Evolutionary conservation across 371 early-diverging fungal species (phyloP).

Genomic region (Mortierella sp.): DNA sequence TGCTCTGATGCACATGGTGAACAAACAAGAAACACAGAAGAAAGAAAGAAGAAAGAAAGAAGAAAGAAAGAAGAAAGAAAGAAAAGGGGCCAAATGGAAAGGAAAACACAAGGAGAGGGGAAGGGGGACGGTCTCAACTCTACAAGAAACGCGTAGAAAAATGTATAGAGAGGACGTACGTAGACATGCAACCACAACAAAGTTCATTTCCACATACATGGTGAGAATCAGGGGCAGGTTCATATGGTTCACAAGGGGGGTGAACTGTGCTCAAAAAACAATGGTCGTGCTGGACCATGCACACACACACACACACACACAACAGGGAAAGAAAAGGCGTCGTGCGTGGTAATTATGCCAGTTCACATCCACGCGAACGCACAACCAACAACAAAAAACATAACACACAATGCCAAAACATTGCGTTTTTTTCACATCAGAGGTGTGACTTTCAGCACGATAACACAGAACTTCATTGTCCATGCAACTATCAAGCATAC

Average conservation of each 20-base stretch:
- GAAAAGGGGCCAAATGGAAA: background rate
- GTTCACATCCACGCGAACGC: background rate
- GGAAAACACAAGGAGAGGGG: background rate
- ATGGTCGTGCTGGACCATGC: too few species aligned
- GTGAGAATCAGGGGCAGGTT: background rate
- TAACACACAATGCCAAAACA: background rate
- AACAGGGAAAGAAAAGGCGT: background rate
- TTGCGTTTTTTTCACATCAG: background rate
- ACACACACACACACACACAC: background rate
- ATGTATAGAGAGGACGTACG: background rate
- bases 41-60: background rate
- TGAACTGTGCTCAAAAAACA: background rate
- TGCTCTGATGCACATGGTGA: background rate
- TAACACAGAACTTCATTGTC: background rate
- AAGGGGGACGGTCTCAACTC: background rate
- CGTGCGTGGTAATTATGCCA: background rate
- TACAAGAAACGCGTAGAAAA: background rate
- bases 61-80: background rate
- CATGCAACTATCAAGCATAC: too few species aligned
- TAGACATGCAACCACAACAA: background rate
- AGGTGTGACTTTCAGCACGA: background rate
- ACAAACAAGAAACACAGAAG: background rate
- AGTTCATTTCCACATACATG: background rate
- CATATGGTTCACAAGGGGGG: background rate
- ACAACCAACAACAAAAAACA: background rate